phyloP scores from a whole-genome alignment of 1,139 yeast species.

The Wickerhamiella pararugosa region DNA sequence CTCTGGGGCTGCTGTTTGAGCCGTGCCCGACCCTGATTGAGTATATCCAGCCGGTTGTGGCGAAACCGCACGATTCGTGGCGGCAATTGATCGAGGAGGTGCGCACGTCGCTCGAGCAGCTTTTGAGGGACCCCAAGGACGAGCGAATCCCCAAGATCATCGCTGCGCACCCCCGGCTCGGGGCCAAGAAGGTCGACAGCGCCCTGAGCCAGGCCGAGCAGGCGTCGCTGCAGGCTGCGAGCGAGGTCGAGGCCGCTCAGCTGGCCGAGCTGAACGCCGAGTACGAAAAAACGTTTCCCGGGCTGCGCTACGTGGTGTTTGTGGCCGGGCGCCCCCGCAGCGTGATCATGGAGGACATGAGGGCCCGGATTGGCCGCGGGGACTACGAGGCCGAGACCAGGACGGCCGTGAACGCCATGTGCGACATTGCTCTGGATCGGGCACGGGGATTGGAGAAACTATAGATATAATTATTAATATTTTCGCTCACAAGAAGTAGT shows the following conservation, averaged over 20 bases:
- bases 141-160: slow-evolving; percentile 25
- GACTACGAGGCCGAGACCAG: slow-evolving; percentile 40
- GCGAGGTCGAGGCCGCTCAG: slow-evolving; percentile 33
- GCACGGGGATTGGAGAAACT: slow-evolving; percentile 20
- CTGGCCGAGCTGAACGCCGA: slow-evolving; percentile 39
- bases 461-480: no score
- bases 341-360: slow-evolving; percentile 54
- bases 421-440: slow-evolving; percentile 76
- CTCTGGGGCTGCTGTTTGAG: slow-evolving; percentile 48
- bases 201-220: slow-evolving; percentile 46
- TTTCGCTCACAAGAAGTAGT: slow-evolving; percentile 52
- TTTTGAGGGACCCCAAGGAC: slow-evolving; percentile 20
- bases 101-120: slow-evolving; percentile 28
- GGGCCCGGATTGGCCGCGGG: slow-evolving; percentile 38
- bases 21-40: slow-evolving; percentile 42
- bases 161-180: slow-evolving; percentile 85
- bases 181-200: slow-evolving; percentile 39
- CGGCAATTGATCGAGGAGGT: slow-evolving; percentile 36
- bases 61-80: slow-evolving; percentile 24
- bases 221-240: slow-evolving; percentile 36
- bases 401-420: slow-evolving; percentile 72
- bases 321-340: slow-evolving; percentile 68
- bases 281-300: slow-evolving; percentile 64
- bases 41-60: slow-evolving; percentile 28
- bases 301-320: slow-evolving; percentile 76